Conservation (phyloP, 1,284 basidiomycete species). For the Paramarasmius palmivorus region DNA sequence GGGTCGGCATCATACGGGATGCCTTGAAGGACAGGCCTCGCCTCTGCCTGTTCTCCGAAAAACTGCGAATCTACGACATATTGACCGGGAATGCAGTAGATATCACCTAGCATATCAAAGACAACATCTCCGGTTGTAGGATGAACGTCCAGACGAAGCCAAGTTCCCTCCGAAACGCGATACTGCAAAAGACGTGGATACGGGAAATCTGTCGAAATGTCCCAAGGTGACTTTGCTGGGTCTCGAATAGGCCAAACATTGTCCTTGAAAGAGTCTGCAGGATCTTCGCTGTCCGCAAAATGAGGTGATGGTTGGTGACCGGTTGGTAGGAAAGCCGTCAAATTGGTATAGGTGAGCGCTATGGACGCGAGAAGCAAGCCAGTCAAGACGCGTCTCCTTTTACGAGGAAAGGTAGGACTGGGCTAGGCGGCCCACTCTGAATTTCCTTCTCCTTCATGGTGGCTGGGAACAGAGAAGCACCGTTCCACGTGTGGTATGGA, state of each 20-base stretch:
- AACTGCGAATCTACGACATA: not conserved
- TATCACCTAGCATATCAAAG: conserved; percentile 74
- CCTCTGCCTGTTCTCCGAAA: conserved; percentile 28
- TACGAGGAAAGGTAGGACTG: no score
- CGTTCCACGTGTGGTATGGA: no score
- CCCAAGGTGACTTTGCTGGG: conserved; percentile 57
- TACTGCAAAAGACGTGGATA: conserved; percentile 63
- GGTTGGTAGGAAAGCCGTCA: conserved; percentile 1
- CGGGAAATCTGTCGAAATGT: conserved; percentile 75
- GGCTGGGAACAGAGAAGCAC: no score
- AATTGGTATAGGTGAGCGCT: conserved; percentile 9
- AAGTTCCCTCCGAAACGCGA: conserved; percentile 72
- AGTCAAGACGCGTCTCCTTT: conserved; percentile 1
- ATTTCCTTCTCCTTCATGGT: conserved; percentile 5
- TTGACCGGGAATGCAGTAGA: conserved; percentile 63
- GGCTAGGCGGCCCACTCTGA: not conserved
- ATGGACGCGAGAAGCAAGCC: conserved; percentile 5
- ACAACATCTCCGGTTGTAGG: conserved; percentile 67
- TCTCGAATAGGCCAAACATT: conserved; percentile 65
- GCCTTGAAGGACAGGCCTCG: conserved; percentile 55
- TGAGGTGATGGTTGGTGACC: not conserved
- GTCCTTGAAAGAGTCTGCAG: conserved; percentile 44
- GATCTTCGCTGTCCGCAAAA: conserved; percentile 5
- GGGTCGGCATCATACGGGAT: conserved; percentile 71
- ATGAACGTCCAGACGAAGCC: conserved; percentile 72